These are phyloP conservation scores for Tricholoma terreum DNA, from an alignment of 768 basidiomycete species.

Conservation along the genomic window DNA sequence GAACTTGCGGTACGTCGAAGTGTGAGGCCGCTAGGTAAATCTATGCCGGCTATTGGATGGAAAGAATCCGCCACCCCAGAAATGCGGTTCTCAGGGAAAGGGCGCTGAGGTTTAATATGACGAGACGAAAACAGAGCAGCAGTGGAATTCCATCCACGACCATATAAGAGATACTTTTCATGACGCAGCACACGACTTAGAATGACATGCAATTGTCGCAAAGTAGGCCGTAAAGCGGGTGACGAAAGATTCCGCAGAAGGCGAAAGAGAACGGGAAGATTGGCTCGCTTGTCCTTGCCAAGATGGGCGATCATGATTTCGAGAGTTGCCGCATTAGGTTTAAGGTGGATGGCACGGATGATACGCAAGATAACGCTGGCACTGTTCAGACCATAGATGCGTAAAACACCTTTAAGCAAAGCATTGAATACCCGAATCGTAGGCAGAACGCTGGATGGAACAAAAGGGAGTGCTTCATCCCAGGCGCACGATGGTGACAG, in stretches of 20 bases:
- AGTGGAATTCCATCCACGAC: conserved; percentile 44
- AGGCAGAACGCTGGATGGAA: conserved; percentile 30
- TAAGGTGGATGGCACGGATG: conserved; percentile 51
- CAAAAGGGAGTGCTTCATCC: conserved; percentile 24
- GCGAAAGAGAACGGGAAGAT: conserved; percentile 45
- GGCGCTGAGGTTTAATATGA: conserved; percentile 13
- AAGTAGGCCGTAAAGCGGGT: conserved; percentile 41
- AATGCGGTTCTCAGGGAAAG: conserved; percentile 15
- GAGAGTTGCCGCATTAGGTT: conserved; percentile 52
- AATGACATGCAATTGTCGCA: conserved; percentile 55
- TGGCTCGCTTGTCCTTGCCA: conserved; percentile 37
- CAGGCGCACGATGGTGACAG: conserved; percentile 12
- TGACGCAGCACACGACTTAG: conserved; percentile 49
- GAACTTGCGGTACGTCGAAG: conserved; percentile 35
- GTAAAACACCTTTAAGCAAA: conserved; percentile 49
- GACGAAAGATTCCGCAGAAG: conserved; percentile 46
- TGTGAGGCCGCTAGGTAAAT: conserved; percentile 27
- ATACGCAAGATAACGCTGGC: conserved; percentile 46
- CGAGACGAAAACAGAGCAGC: conserved; percentile 38
- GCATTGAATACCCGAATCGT: conserved; percentile 59
- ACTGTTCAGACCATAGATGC: conserved; percentile 45
- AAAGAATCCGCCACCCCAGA: conserved; percentile 31
- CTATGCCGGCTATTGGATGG: conserved; percentile 50
- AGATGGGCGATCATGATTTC: conserved; percentile 55
- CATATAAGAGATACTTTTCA: conserved; percentile 45